Percentiles rank a stretch among this genome's conserved stretches.
These are phyloP conservation scores for Beauveria scarabaeidicola DNA, from an alignment of 2,329 filamentous ascomycete species.

Conservation along the genomic window DNA sequence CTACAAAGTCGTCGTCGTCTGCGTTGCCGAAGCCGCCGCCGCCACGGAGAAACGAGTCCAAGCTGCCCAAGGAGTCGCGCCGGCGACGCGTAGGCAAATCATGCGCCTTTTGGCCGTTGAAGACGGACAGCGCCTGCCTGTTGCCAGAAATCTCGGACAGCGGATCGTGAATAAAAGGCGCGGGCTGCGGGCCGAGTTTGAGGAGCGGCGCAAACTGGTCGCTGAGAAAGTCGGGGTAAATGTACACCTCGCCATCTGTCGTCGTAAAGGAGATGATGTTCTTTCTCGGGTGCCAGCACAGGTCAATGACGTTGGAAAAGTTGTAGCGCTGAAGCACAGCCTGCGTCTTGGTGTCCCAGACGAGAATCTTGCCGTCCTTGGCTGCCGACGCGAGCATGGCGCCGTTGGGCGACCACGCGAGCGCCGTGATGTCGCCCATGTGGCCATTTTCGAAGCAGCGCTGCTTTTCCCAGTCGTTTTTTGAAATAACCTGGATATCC, in stretches of 20 bases:
- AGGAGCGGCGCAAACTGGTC: constrained; percentile 49
- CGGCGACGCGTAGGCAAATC: constrained; percentile 41
- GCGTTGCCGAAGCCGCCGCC: constrained; percentile 15
- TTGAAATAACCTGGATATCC: constrained; percentile 82
- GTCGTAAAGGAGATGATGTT: constrained; percentile 91
- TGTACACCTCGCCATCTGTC: constrained; percentile 86
- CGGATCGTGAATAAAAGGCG: constrained; percentile 80
- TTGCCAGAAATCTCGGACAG: constrained; percentile 62
- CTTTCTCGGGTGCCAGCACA: constrained; percentile 83
- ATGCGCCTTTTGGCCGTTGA: constrained; percentile 47
- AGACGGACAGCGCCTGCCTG: constrained; percentile 39
- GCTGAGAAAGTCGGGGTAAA: constrained; percentile 63
- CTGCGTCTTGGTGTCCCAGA: constrained; percentile 90
- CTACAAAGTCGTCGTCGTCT: constrained; percentile 72
- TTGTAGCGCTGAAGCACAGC: constrained; percentile 69
- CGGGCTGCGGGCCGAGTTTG: constrained; percentile 56
- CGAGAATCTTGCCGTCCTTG: constrained; percentile 58
- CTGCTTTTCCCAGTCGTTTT: constrained; percentile 82
- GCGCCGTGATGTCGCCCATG: constrained; percentile 72
- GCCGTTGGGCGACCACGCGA: constrained; percentile 93
- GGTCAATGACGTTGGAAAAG: constrained; percentile 73
- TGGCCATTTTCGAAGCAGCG: constrained; percentile 71
- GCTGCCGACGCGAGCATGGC: constrained; percentile 68
- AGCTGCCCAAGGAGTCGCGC: constrained; percentile 60
- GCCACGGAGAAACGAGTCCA: constrained; percentile 68